Conservation (phyloP, 2,329 filamentous ascomycete species). For the Plenodomus biglobosus region DNA sequence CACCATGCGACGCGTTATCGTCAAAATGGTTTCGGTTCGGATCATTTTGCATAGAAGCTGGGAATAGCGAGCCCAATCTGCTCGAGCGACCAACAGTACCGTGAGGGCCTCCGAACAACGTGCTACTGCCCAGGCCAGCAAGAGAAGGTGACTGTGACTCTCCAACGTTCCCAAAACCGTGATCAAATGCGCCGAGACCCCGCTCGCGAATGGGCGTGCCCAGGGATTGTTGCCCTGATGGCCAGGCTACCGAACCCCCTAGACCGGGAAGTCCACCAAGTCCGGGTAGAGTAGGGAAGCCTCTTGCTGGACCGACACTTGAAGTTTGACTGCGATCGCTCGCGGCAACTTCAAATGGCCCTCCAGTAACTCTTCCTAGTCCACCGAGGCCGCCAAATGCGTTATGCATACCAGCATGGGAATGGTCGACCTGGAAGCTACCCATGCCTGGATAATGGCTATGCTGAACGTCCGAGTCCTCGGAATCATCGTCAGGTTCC, state of each 20-base stretch:
- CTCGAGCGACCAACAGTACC: slow-evolving; percentile 74
- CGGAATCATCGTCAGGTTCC: slow-evolving; percentile 63
- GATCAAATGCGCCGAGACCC: slow-evolving; percentile 54
- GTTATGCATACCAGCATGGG: slow-evolving; percentile 46
- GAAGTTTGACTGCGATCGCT: slow-evolving; percentile 93
- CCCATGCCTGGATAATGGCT: slow-evolving; percentile 55
- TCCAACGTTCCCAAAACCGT: slow-evolving; percentile 71
- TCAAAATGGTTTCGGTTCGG: slow-evolving; percentile 57
- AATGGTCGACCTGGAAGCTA: slow-evolving; percentile 54
- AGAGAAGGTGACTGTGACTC: slow-evolving; percentile 77
- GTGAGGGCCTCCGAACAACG: slow-evolving; percentile 63
- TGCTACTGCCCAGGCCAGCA: slow-evolving; percentile 63
- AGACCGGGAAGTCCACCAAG: slow-evolving; percentile 58
- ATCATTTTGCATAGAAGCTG: slow-evolving; percentile 74
- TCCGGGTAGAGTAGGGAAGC: slow-evolving; percentile 64
- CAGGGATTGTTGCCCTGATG: slow-evolving; percentile 70
- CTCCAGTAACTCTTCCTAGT: slow-evolving; percentile 54
- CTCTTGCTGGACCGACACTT: slow-evolving; percentile 74
- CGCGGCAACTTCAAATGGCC: slow-evolving; percentile 59
- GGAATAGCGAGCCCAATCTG: slow-evolving; percentile 86
- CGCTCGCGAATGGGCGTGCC: slow-evolving; percentile 69
- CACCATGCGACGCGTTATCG: slow-evolving; percentile 50
- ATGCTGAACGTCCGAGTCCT: slow-evolving; percentile 57
- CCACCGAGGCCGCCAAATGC: slow-evolving; percentile 60
- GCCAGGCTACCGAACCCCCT: slow-evolving; percentile 64